These are phyloP conservation scores for Leccinum fibrillosum DNA, from an alignment of 768 basidiomycete genomes.

Conservation along the genomic window DNA sequence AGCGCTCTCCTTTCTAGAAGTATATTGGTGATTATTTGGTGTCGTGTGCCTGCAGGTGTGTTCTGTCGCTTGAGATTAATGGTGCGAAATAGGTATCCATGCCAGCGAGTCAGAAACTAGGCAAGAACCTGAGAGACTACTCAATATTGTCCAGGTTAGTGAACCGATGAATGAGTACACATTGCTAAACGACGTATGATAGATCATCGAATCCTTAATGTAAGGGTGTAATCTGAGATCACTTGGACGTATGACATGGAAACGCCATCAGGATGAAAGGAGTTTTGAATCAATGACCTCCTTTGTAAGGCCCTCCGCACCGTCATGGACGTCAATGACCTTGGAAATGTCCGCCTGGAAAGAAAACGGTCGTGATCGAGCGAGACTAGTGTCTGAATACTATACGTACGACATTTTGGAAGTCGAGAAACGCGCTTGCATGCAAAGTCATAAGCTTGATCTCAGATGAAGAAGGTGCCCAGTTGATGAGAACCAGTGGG, in stretches of 20 bases:
- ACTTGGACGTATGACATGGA: neutral
- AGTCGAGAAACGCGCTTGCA: constrained; percentile 76
- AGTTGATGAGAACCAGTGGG: constrained; percentile 85
- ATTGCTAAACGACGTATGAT: neutral
- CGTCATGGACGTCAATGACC: constrained; percentile 79
- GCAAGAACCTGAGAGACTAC: constrained; percentile 3
- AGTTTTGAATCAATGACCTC: constrained; percentile 65
- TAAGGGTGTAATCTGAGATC: neutral
- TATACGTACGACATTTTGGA: constrained; percentile 68
- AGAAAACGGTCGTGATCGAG: neutral
- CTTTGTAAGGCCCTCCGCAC: constrained; percentile 76
- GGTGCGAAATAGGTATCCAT: neutral
- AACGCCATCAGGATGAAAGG: constrained; percentile 13
- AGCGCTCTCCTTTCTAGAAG: no score
- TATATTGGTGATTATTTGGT: no score
- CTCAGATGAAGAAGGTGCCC: constrained; percentile 78
- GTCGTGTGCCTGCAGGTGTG: no score
- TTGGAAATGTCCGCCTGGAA: constrained; percentile 71
- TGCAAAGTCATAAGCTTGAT: constrained; percentile 76
- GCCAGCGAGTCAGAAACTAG: neutral
- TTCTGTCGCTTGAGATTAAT: no score
- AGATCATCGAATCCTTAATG: neutral
- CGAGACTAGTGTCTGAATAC: neutral
- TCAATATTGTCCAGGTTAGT: neutral
- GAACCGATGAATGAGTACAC: neutral